Conservation (phyloP, 805 yeast species). For the Blastobotrys parvus region DNA sequence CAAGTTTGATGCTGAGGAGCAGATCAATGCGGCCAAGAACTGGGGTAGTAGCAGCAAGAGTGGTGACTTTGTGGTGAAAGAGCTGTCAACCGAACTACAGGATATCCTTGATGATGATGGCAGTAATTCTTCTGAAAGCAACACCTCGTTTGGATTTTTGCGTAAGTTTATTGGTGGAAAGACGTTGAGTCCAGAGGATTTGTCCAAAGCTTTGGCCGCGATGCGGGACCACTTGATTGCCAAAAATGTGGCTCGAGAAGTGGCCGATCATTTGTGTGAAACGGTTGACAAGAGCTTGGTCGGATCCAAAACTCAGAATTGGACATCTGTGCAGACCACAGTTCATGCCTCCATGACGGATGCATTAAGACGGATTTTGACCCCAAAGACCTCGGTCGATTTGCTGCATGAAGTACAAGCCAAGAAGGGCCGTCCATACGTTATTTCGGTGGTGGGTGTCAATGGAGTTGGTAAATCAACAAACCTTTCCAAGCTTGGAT, state of each 20-base stretch:
- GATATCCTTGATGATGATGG: conserved; percentile 27
- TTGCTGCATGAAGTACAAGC: conserved; percentile 70
- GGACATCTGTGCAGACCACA: conserved; percentile 67
- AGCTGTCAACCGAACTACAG: conserved; percentile 46
- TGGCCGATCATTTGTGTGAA: conserved; percentile 62
- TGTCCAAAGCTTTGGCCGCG: conserved; percentile 54
- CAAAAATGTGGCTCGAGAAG: conserved; percentile 88
- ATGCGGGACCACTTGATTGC: conserved; percentile 70
- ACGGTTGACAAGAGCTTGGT: conserved; percentile 61
- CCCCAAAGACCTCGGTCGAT: conserved; percentile 89
- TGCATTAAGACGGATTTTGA: conserved; percentile 57
- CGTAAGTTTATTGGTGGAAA: conserved; percentile 61
- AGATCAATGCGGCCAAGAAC: conserved; percentile 20
- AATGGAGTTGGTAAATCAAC: conserved; percentile 98
- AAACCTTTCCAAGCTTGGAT: conserved; percentile 85
- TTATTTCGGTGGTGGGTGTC: conserved; percentile 95
- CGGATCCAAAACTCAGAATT: conserved; percentile 63
- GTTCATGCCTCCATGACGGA: conserved; percentile 55
- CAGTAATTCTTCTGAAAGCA: background rate
- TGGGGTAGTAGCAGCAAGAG: conserved; percentile 37
- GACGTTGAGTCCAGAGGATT: conserved; percentile 52
- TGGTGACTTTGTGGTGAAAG: conserved; percentile 61
- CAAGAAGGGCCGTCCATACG: conserved; percentile 56
- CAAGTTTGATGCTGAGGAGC: conserved; percentile 18
- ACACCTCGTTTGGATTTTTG: conserved; percentile 48